phyloP scores from a whole-genome alignment of 2,329 filamentous ascomycete species.

The Cladosporium velox region DNA sequence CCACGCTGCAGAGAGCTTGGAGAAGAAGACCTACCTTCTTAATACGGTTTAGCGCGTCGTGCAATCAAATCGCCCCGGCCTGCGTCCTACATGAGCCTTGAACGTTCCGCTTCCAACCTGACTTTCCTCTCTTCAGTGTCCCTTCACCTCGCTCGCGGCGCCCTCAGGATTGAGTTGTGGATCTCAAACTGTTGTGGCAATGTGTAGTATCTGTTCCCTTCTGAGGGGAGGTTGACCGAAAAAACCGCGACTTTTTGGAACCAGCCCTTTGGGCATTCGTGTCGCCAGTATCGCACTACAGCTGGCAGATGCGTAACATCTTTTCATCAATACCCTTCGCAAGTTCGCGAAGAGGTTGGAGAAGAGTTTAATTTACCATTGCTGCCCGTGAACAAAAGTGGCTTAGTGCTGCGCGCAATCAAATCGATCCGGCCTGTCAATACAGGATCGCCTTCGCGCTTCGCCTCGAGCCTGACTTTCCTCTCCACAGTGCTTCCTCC shows the following conservation, averaged over 20 bases:
- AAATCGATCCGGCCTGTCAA: too few relatives aligned
- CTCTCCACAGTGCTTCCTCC: too few relatives aligned
- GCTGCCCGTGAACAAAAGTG: background rate
- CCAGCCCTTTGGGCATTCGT: background rate
- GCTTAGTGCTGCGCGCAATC: background rate
- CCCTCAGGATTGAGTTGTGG: background rate
- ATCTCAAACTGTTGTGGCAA: background rate
- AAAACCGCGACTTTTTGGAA: background rate
- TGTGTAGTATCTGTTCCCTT: background rate
- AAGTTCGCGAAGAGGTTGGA: background rate
- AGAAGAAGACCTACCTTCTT: background rate
- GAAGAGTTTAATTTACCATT: background rate
- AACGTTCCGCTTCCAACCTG: background rate
- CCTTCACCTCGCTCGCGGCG: background rate
- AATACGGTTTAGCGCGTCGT: background rate
- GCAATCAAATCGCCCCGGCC: background rate
- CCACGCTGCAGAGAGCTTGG: background rate
- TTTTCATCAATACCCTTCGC: background rate
- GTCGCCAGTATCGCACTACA: slow-evolving; percentile 8
- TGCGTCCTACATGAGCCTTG: background rate
- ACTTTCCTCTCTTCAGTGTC: background rate
- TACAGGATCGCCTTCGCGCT: too few relatives aligned
- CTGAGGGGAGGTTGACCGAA: background rate
- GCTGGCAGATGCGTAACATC: background rate
- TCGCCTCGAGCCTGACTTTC: too few relatives aligned